Evolutionary conservation across 176 grass and related monocot genomes (phyloP).

Genomic region (Poa pratensis): DNA sequence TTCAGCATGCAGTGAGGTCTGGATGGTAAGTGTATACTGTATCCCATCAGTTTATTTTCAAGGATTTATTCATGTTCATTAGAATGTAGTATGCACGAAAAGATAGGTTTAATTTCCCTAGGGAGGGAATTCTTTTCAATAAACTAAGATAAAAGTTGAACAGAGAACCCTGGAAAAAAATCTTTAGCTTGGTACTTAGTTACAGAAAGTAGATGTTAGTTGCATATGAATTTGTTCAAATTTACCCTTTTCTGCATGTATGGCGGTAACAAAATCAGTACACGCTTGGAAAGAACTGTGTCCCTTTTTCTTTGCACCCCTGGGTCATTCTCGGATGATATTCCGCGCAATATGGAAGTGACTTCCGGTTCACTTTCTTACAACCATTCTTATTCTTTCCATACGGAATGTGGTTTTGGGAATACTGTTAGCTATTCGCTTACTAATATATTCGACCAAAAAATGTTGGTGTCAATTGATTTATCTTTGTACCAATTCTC

Average conservation of each 20-base stretch:
- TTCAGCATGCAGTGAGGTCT: slow-evolving; percentile 93
- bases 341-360: not conserved
- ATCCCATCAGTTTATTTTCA: slow-evolving; percentile 20
- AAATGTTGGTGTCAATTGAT: not conserved
- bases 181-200: not conserved
- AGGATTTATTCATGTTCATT: not conserved
- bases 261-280: not conserved
- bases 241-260: not conserved
- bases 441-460: not conserved
- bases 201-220: not conserved
- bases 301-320: not conserved
- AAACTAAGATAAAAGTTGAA: not conserved
- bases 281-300: not conserved
- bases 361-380: slow-evolving; percentile 12
- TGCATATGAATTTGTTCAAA: not conserved
- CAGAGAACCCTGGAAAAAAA: not conserved
- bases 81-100: not conserved
- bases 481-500: not conserved
- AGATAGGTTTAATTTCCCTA: not conserved
- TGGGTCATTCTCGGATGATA: not conserved
- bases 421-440: not conserved
- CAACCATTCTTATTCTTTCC: not conserved
- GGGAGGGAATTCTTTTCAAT: not conserved
- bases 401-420: not conserved
- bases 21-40: slow-evolving; percentile 72